phyloP scores from a whole-genome alignment of 2,329 filamentous ascomycete genomes.

The Penicillium sumatraense region DNA sequence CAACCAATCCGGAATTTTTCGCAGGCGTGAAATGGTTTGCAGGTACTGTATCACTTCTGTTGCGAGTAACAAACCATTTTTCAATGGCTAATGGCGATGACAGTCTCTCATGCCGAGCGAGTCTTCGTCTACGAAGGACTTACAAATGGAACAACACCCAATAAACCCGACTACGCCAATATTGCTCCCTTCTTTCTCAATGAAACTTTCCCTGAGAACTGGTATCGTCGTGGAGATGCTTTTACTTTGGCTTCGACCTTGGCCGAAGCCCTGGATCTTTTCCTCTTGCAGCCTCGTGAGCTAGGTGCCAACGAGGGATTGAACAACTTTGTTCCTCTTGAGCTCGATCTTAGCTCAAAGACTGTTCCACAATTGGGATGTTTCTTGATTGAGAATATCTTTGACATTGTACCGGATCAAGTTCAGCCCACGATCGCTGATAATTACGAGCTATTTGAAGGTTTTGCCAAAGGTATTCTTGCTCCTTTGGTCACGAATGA shows the following conservation, averaged over 20 bases:
- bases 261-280: neutral
- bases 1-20: neutral
- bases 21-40: neutral
- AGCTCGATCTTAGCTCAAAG: neutral
- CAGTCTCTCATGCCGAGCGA: neutral
- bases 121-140: neutral
- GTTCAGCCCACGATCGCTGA: neutral
- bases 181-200: neutral
- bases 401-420: neutral
- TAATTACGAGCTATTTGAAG: neutral
- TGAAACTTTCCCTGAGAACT: neutral
- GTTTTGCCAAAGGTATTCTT: neutral
- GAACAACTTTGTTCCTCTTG: neutral
- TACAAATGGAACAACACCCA: neutral
- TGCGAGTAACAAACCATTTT: too few species aligned
- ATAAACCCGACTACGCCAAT: neutral
- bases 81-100: neutral
- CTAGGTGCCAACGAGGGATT: neutral
- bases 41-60: neutral
- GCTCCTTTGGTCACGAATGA: neutral
- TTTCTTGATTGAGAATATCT: neutral
- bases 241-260: neutral
- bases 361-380: neutral
- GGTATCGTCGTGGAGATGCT: neutral
- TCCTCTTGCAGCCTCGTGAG: neutral